A percentile compares a stretch with the other conserved stretches of the same genome.
These are phyloP conservation scores for Phytophthora hibernalis DNA, from an alignment of 352 stramenopile genomes.

Conservation along the genomic window DNA sequence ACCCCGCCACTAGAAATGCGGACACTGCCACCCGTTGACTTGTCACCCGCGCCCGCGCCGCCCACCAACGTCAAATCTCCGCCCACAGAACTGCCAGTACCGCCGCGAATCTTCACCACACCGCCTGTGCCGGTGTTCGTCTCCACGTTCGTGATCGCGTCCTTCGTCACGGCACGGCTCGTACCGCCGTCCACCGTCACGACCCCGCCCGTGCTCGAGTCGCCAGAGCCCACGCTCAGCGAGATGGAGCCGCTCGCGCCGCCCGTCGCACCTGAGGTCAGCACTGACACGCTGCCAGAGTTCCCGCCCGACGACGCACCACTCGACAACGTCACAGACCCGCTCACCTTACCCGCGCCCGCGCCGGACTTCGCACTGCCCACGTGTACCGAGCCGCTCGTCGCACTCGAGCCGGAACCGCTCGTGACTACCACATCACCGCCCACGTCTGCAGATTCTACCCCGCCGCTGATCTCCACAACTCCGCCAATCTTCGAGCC, in stretches of 20 bases:
- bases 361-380: conserved; percentile 1
- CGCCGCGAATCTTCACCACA: background rate
- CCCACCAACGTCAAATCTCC: conserved; percentile 1
- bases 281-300: conserved; percentile 10
- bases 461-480: conserved; percentile 6
- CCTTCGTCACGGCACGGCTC: background rate
- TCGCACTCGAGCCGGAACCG: background rate
- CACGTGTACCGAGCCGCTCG: conserved; percentile 6
- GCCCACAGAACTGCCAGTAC: background rate
- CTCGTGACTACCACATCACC: conserved; percentile 1
- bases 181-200: background rate
- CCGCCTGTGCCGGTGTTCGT: conserved; percentile 2
- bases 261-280: background rate
- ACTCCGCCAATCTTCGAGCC: conserved; percentile 4
- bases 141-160: background rate
- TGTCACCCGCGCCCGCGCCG: background rate
- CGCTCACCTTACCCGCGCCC: conserved; percentile 11
- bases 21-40: conserved; percentile 6
- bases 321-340: conserved; percentile 14
- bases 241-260: conserved; percentile 7
- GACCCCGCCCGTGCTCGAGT: background rate
- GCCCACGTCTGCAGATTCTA: conserved; percentile 2
- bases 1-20: conserved; percentile 4
- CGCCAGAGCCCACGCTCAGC: conserved; percentile 4
- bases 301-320: background rate